A percentile compares a stretch with the other conserved stretches of the same genome.
Evolutionary conservation across 2,329 filamentous ascomycete species (phyloP).

Genomic region (Pseudofabraea citricarpa): DNA sequence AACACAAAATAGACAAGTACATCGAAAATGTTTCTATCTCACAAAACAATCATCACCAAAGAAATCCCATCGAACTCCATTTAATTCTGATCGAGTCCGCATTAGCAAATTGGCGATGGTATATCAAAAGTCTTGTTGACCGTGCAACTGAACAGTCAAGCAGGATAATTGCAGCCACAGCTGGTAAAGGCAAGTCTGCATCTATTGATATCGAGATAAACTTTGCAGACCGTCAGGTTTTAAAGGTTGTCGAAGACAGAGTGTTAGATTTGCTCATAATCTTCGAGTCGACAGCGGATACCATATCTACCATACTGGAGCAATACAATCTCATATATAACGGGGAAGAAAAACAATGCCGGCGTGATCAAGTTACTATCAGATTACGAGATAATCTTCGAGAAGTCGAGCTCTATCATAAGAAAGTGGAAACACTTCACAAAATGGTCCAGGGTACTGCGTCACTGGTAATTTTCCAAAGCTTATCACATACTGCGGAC

Average conservation of each 20-base stretch:
- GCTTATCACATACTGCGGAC: background rate
- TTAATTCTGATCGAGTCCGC: slow-evolving; percentile 8
- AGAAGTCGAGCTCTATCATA: slow-evolving; percentile 4
- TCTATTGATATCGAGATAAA: slow-evolving; percentile 6
- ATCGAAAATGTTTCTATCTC: background rate
- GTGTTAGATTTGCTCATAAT: slow-evolving; percentile 10
- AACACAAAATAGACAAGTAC: background rate
- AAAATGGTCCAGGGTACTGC: slow-evolving; percentile 8
- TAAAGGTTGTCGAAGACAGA: slow-evolving; percentile 13
- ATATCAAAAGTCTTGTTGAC: slow-evolving; percentile 8
- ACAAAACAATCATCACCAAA: background rate
- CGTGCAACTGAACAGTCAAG: slow-evolving; percentile 5
- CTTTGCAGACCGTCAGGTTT: slow-evolving; percentile 11
- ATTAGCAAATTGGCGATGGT: slow-evolving; percentile 12
- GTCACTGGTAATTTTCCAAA: slow-evolving; percentile 6
- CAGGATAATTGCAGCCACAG: background rate
- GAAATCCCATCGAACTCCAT: slow-evolving; percentile 13
- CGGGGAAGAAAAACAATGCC: too few relatives aligned
- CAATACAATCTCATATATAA: too few relatives aligned
- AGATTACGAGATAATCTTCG: slow-evolving; percentile 11
- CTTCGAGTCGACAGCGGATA: slow-evolving; percentile 10
- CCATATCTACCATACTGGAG: slow-evolving; percentile 4
- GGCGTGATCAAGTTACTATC: too few relatives aligned
- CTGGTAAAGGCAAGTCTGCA: slow-evolving; percentile 4
- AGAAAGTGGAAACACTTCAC: slow-evolving; percentile 8